Conservation (phyloP, 2,329 filamentous ascomycete genomes). For the Pseudocercospora macadamiae region DNA sequence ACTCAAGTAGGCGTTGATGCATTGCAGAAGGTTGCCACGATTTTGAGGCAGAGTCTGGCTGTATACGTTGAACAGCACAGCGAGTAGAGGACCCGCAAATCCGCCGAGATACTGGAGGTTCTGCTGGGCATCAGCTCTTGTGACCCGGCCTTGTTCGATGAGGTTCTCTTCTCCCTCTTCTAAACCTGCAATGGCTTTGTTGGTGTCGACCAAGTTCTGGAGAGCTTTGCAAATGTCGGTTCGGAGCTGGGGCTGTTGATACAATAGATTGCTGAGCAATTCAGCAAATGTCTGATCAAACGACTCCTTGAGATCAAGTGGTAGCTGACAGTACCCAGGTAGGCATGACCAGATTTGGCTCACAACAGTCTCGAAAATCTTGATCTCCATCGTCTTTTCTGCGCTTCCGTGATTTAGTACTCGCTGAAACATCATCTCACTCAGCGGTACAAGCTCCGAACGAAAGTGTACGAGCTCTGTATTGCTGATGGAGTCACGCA, state of each 20-base stretch:
- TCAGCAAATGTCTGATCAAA: slow-evolving; percentile 92
- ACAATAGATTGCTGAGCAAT: slow-evolving; percentile 85
- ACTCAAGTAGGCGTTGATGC: slow-evolving; percentile 92
- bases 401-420: slow-evolving; percentile 79
- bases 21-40: slow-evolving; percentile 85
- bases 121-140: slow-evolving; percentile 72
- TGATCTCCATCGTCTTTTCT: slow-evolving; percentile 93
- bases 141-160: slow-evolving; percentile 75
- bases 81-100: slow-evolving; percentile 85
- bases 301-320: slow-evolving; percentile 66
- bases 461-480: slow-evolving; percentile 85
- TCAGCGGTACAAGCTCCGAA: slow-evolving; percentile 82
- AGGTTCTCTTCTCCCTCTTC: slow-evolving; percentile 68
- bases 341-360: slow-evolving; percentile 94
- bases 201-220: slow-evolving; percentile 87
- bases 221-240: slow-evolving; percentile 85
- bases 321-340: slow-evolving; percentile 92
- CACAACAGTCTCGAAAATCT: slow-evolving; percentile 96
- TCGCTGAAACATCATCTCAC: slow-evolving; percentile 84
- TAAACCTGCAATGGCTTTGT: slow-evolving; percentile 75
- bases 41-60: slow-evolving; percentile 93
- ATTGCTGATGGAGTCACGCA: slow-evolving; percentile 88
- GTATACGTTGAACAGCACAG: slow-evolving; percentile 98
- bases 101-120: slow-evolving; percentile 80
- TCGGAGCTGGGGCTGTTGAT: slow-evolving; percentile 85